Evolutionary conservation across 2,329 filamentous ascomycete species (phyloP).

Genomic region (Phoma sp.): DNA sequence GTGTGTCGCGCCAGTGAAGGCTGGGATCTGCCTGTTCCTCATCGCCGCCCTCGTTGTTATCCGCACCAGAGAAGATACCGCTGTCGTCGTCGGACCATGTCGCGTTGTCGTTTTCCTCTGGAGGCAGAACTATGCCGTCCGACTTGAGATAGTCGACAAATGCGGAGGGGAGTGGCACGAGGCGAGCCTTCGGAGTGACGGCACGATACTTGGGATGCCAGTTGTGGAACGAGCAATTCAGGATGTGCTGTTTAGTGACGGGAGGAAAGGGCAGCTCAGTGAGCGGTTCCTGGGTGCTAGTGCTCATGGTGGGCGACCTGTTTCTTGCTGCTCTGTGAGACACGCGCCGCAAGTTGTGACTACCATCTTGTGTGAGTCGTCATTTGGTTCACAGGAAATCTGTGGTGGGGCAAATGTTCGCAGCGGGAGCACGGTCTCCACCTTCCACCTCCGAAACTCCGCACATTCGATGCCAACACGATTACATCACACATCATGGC

Average conservation of each 20-base stretch:
- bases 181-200: constrained; percentile 82
- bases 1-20: constrained; percentile 69
- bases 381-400: constrained; percentile 23
- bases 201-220: constrained; percentile 88
- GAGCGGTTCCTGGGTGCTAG: constrained; percentile 23
- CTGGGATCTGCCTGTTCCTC: constrained; percentile 67
- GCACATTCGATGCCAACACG: not conserved
- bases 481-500: constrained; percentile 67
- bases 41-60: constrained; percentile 49
- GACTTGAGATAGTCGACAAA: constrained; percentile 89
- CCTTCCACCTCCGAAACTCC: constrained; percentile 31
- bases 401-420: constrained; percentile 35
- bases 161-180: constrained; percentile 75
- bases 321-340: not conserved
- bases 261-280: constrained; percentile 74
- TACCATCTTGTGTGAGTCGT: constrained; percentile 38
- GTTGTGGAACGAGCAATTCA: constrained; percentile 91
- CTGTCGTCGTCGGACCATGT: constrained; percentile 58
- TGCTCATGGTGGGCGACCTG: constrained; percentile 30
- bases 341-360: constrained; percentile 12
- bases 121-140: constrained; percentile 88
- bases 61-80: constrained; percentile 57
- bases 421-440: constrained; percentile 26
- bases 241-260: constrained; percentile 82
- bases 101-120: constrained; percentile 61